Base-by-base conservation (phyloP, 139 green algal genomes). In the Nannochloris sp. region DNA sequence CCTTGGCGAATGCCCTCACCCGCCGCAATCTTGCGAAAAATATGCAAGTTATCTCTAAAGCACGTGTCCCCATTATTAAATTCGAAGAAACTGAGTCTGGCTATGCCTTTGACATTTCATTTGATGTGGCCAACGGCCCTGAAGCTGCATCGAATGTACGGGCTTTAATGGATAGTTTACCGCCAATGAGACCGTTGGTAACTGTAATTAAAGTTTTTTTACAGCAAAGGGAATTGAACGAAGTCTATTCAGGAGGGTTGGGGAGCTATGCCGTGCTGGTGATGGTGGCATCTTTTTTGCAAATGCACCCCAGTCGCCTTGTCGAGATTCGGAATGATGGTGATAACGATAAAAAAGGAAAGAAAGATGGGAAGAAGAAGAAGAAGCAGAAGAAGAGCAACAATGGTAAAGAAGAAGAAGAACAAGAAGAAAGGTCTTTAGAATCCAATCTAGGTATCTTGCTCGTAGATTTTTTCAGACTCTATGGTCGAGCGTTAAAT, bases 61-160 rank as follows among this genome's bases (percentile, higher is more conserved):
- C 92, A 25, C 78, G 81, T 4, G 91, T 98, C 31, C 93, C 93
- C 9, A 97, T 98, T 71, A 80, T 97, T 59, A 98, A 98, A 76
- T 98, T 97, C 70, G 74, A 92, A 65, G 87, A 93, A 14, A 51
- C 51, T 8, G 44, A 69, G 8, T 82, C 60, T 38, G 72, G 80
- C 13, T 74, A 97, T 31, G 71, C 81, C 4, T 97, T 98, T 72
- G 93, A 98, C 68, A 73, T 98, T n/a, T 90, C 75, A 15, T 96
- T 97, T 54, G 88, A 97, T 57, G 84, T 92, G 46, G 78, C 79
- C 27, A 95, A 92, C 39, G 92, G 92, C 0, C 80, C 84, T 65
- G 57, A 61, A 51, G 60, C 77, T 0, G 76, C 79, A 6, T 54
- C 54, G 15, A 72, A 84, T 30, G 84, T 95, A 54, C 64, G 60